Percentiles rank a stretch among this genome's conserved stretches.
Evolutionary conservation across 2,329 filamentous ascomycete genomes (phyloP).

Genomic region (Chrysoporthe puriensis): DNA sequence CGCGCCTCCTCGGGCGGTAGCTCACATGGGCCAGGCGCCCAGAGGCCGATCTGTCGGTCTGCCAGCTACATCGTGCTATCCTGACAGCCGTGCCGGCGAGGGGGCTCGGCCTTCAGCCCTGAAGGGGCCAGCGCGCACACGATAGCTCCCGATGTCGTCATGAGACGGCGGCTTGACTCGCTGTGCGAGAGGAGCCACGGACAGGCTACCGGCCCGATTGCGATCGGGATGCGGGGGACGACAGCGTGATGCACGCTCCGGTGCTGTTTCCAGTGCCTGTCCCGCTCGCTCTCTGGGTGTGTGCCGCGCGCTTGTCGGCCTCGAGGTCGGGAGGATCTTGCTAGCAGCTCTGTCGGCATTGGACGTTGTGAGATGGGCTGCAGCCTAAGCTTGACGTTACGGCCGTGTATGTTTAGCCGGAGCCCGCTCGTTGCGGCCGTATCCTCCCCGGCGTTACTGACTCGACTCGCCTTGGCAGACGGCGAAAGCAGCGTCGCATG

Average conservation of each 20-base stretch:
- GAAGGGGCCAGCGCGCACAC: neutral
- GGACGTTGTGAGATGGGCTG: neutral
- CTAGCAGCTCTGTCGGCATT: neutral
- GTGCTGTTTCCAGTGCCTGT: neutral
- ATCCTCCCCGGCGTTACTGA: neutral
- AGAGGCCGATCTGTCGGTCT: neutral
- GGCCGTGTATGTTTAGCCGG: neutral
- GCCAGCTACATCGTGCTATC: neutral
- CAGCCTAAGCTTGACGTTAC: neutral
- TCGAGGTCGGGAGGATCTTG: neutral
- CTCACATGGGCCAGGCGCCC: neutral
- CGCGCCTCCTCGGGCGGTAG: neutral
- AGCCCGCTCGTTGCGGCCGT: neutral
- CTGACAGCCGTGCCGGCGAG: neutral
- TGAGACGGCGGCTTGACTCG: neutral
- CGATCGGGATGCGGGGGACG: neutral
- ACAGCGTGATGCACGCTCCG: too few relatives aligned
- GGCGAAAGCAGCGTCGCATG: neutral
- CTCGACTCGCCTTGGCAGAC: neutral
- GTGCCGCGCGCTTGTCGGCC: neutral
- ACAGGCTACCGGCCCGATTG: neutral
- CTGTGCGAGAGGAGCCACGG: neutral
- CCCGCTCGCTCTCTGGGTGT: neutral
- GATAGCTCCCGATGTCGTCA: neutral
- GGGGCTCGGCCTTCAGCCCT: neutral